phyloP scores from a whole-genome alignment of 2,329 filamentous ascomycete genomes.

The Aspergillus uvarum region DNA sequence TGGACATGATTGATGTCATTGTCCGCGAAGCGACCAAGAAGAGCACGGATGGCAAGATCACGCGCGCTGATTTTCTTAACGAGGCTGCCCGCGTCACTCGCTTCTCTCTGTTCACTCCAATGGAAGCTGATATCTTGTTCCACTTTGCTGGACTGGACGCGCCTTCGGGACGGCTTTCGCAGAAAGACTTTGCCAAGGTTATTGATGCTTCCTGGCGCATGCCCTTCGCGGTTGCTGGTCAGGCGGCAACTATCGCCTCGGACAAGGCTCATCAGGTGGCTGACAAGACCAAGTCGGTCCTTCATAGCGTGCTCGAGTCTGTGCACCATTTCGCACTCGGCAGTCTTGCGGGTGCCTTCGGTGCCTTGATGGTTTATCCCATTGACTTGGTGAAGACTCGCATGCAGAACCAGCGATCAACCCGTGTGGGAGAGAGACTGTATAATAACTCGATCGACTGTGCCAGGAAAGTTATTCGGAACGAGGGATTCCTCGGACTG shows the following conservation, averaged over 20 bases:
- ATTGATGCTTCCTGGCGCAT: conserved; percentile 89
- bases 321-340: conserved; percentile 88
- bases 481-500: conserved; percentile 84
- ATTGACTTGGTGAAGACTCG: conserved; percentile 98
- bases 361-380: conserved; percentile 98
- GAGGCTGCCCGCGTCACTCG: conserved; percentile 87
- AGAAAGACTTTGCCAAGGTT: conserved; percentile 89
- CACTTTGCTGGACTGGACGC: conserved; percentile 94
- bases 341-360: conserved; percentile 89
- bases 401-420: conserved; percentile 92
- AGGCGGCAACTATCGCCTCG: conserved; percentile 42
- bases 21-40: conserved; percentile 81
- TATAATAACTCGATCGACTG: conserved; percentile 99
- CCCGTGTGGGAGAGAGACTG: conserved; percentile 76
- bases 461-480: conserved; percentile 85
- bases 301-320: conserved; percentile 70
- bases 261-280: conserved; percentile 54
- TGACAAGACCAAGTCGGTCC: conserved; percentile 55
- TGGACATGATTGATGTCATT: conserved; percentile 95
- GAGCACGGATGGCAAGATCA: conserved; percentile 88
- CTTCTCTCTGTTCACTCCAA: conserved; percentile 94
- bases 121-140: conserved; percentile 98
- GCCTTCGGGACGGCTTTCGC: conserved; percentile 77
- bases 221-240: conserved; percentile 56
- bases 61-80: conserved; percentile 87